Percentiles rank a stretch among this genome's conserved stretches.
phyloP scores from a whole-genome alignment of 2,329 filamentous ascomycete genomes.

The Neopestalotiopsis sp. region DNA sequence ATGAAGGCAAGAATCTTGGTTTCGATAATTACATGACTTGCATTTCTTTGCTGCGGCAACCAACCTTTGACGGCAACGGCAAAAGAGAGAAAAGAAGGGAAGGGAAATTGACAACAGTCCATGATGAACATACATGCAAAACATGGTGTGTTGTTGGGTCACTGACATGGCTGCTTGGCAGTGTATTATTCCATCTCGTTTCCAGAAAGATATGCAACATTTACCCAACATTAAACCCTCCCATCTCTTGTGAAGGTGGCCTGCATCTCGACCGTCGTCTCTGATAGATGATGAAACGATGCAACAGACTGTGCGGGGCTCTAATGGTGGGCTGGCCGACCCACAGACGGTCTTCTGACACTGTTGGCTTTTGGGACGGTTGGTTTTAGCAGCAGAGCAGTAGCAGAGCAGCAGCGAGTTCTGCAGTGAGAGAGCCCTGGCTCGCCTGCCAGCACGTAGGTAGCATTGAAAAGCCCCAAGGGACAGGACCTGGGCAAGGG shows the following conservation, averaged over 20 bases:
- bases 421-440: too few species aligned
- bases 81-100: background rate
- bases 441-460: too few species aligned
- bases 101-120: background rate
- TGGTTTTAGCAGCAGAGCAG: background rate
- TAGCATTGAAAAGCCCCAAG: slow-evolving; percentile 15
- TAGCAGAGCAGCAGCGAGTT: too few species aligned
- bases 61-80: background rate
- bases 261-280: slow-evolving; percentile 13
- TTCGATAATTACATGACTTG: background rate
- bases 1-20: background rate
- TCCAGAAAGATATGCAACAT: slow-evolving; percentile 4
- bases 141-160: background rate
- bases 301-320: slow-evolving; percentile 11
- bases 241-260: background rate
- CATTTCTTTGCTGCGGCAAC: background rate
- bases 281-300: slow-evolving; percentile 29
- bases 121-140: too few species aligned
- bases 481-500: too few species aligned
- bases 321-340: background rate
- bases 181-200: slow-evolving; percentile 4
- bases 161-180: background rate
- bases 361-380: background rate
- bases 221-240: background rate
- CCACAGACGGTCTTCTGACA: slow-evolving; percentile 19